phyloP scores from a whole-genome alignment of 2,329 filamentous ascomycete species.

The Neofusicoccum ribis region DNA sequence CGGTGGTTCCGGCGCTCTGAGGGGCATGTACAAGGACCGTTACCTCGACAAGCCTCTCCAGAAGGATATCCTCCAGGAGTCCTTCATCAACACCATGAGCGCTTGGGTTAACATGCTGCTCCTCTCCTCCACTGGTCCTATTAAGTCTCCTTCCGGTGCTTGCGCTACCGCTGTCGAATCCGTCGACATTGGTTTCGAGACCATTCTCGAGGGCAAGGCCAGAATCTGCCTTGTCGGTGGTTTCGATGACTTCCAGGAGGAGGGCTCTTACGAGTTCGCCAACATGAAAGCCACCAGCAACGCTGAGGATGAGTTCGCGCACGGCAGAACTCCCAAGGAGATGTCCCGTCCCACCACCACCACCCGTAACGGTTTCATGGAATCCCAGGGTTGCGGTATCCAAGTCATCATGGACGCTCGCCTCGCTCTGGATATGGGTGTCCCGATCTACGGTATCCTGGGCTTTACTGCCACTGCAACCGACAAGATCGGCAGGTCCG shows the following conservation, averaged over 20 bases:
- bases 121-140: conserved; percentile 92
- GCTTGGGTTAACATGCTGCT: conserved; percentile 99
- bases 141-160: conserved; percentile 97
- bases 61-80: conserved; percentile 98
- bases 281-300: conserved; percentile 99
- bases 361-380: conserved; percentile 97
- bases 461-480: conserved; percentile 94
- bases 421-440: conserved; percentile 96
- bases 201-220: conserved; percentile 97
- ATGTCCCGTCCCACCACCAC: conserved; percentile 98
- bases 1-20: conserved; percentile 87
- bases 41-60: conserved; percentile 96
- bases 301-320: conserved; percentile 91
- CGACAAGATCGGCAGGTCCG: conserved; percentile 97
- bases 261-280: conserved; percentile 98
- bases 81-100: conserved; percentile 99
- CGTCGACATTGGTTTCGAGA: conserved; percentile 96
- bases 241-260: conserved; percentile 98
- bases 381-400: conserved; percentile 97
- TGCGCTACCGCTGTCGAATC: conserved; percentile 98
- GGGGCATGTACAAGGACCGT: conserved; percentile 97
- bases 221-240: conserved; percentile 96
- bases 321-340: conserved; percentile 91
- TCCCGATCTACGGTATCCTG: conserved; percentile 93
- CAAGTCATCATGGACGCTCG: conserved; percentile 98